Evolutionary conservation across 495 filamentous ascomycete species (phyloP).

Genomic region (Recurvomyces mirabilis): DNA sequence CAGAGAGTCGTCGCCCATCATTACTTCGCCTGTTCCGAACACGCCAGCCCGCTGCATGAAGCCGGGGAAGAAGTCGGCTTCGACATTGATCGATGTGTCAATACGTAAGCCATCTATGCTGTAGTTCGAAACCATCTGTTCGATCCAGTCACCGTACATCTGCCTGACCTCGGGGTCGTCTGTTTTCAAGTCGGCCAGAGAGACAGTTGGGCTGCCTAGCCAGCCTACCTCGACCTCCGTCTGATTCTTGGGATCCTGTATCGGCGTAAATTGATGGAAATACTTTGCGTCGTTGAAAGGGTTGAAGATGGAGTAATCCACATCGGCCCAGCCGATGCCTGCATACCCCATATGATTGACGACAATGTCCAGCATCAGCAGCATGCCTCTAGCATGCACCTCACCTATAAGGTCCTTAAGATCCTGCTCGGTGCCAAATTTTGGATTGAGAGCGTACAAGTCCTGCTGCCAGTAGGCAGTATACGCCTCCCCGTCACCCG

Average conservation of each 20-base stretch:
- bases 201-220: slow-evolving; percentile 49
- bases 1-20: slow-evolving; percentile 47
- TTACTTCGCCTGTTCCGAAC: slow-evolving; percentile 59
- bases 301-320: slow-evolving; percentile 50
- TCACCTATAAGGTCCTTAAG: neutral
- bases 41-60: slow-evolving; percentile 57
- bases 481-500: slow-evolving; percentile 8
- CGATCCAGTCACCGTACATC: slow-evolving; percentile 56
- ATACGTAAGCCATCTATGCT: slow-evolving; percentile 63
- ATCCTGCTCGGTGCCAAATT: neutral
- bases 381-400: neutral
- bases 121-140: slow-evolving; percentile 51
- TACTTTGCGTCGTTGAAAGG: slow-evolving; percentile 53
- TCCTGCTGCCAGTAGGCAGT: slow-evolving; percentile 16
- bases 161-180: slow-evolving; percentile 42
- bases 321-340: slow-evolving; percentile 39
- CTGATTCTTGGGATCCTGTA: slow-evolving; percentile 47
- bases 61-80: slow-evolving; percentile 53
- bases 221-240: slow-evolving; percentile 41
- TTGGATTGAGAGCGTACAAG: neutral
- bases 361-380: slow-evolving; percentile 17
- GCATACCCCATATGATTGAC: slow-evolving; percentile 60
- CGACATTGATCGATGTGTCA: slow-evolving; percentile 60
- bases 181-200: slow-evolving; percentile 57
- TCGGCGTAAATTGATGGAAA: slow-evolving; percentile 55